These are phyloP conservation scores for Colletotrichum lindemuthianum DNA, from an alignment of 2,329 filamentous ascomycete genomes.

Conservation along the genomic window DNA sequence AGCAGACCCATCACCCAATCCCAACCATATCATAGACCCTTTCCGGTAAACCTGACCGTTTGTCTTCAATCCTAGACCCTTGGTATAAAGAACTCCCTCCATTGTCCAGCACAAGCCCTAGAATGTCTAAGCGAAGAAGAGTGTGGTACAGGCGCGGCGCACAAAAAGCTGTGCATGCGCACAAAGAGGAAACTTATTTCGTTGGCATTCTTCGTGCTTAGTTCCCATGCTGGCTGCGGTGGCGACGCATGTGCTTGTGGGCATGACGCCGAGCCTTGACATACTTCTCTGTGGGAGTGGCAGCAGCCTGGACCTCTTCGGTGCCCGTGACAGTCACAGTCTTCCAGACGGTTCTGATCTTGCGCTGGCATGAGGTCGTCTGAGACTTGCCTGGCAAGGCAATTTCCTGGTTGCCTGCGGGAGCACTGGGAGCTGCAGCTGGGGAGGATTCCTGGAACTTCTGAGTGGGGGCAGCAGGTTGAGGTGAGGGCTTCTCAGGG, in stretches of 20 bases:
- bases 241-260: conserved; percentile 49
- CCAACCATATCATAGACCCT: conserved; percentile 1
- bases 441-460: conserved; percentile 10
- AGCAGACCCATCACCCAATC: not conserved
- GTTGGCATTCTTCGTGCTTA: conserved; percentile 38
- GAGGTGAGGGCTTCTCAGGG: conserved; percentile 6
- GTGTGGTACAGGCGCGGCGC: conserved; percentile 24
- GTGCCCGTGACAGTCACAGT: conserved; percentile 59
- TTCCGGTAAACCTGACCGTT: conserved; percentile 13
- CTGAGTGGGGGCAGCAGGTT: conserved; percentile 7
- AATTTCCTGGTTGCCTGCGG: conserved; percentile 36
- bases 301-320: conserved; percentile 49
- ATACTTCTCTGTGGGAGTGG: conserved; percentile 20
- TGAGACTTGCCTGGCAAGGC: conserved; percentile 13
- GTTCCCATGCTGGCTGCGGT: conserved; percentile 42
- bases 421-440: conserved; percentile 29
- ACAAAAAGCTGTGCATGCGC: not conserved
- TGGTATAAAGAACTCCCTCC: conserved; percentile 27
- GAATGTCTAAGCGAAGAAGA: conserved; percentile 35
- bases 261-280: conserved; percentile 48
- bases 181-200: not conserved
- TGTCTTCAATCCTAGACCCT: conserved; percentile 15
- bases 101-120: conserved; percentile 27
- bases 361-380: conserved; percentile 41
- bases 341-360: conserved; percentile 53